Evolutionary conservation across 2,329 filamentous ascomycete genomes (phyloP).

Genomic region (Rhexocercosporidium sp.): DNA sequence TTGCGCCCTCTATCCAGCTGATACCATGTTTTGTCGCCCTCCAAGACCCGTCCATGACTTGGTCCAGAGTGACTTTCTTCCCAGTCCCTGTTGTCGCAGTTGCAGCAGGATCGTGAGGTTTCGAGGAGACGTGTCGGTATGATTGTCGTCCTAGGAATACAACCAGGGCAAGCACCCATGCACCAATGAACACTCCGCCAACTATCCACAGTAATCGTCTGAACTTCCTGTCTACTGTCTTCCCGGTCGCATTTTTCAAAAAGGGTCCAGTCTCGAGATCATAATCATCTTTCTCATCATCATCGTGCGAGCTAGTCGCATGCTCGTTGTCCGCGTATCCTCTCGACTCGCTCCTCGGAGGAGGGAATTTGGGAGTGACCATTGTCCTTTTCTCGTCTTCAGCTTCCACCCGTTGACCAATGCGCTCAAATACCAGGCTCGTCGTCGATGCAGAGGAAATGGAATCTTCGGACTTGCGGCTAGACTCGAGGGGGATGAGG

Average conservation of each 20-base stretch:
- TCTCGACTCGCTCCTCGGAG: constrained; percentile 33
- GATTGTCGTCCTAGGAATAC: constrained; percentile 69
- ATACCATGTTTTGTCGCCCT: constrained; percentile 67
- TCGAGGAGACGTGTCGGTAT: constrained; percentile 68
- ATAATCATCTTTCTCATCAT: constrained; percentile 43
- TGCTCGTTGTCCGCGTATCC: constrained; percentile 39
- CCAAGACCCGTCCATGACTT: constrained; percentile 72
- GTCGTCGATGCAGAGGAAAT: constrained; percentile 82
- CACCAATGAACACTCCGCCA: constrained; percentile 63
- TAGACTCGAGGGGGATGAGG: constrained; percentile 33
- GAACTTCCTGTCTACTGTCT: constrained; percentile 67
- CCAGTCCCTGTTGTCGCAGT: constrained; percentile 66
- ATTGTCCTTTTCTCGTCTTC: constrained; percentile 31
- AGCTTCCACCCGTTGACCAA: constrained; percentile 57
- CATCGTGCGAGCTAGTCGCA: constrained; percentile 28
- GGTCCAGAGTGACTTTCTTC: constrained; percentile 75
- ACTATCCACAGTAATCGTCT: constrained; percentile 62
- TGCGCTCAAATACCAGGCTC: constrained; percentile 79
- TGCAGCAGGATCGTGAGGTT: constrained; percentile 71
- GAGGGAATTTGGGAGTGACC: constrained; percentile 38
- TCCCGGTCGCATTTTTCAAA: constrained; percentile 46
- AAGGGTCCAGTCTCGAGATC: constrained; percentile 54
- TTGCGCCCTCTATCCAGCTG: constrained; percentile 76
- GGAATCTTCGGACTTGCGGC: constrained; percentile 50
- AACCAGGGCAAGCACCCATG: constrained; percentile 72